phyloP scores from a whole-genome alignment of 2,329 filamentous ascomycete species.

The Verticillium tricorpus region DNA sequence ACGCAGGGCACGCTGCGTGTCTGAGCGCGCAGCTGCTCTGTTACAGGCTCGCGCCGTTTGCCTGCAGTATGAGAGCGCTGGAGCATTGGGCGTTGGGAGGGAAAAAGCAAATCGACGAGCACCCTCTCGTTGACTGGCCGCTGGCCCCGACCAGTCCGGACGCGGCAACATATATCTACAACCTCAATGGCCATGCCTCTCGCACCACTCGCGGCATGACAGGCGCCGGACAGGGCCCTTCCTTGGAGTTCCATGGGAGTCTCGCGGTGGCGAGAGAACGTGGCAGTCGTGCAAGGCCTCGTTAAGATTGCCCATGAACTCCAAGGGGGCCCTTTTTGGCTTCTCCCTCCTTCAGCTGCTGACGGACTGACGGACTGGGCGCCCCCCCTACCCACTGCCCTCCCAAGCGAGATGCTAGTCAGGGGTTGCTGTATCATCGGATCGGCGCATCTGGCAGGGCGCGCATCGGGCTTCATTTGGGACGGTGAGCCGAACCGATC shows the following conservation, averaged over 20 bases:
- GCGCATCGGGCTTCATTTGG: neutral
- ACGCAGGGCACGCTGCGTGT: neutral
- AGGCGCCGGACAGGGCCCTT: neutral
- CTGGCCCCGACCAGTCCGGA: neutral
- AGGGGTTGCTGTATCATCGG: neutral
- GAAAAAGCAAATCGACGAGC: neutral
- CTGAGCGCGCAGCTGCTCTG: neutral
- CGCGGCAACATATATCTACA: neutral
- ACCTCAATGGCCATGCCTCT: neutral
- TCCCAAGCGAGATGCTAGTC: neutral
- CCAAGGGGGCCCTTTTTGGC: neutral
- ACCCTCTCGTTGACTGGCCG: neutral
- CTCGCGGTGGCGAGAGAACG: neutral
- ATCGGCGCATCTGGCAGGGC: neutral
- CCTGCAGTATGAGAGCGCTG: neutral
- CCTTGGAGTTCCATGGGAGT: neutral
- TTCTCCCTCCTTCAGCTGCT: neutral
- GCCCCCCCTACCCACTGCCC: neutral
- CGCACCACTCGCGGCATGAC: neutral
- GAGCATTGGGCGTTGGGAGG: neutral
- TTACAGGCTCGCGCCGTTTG: neutral
- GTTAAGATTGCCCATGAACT: neutral
- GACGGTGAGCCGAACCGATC: neutral
- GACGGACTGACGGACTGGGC: neutral
- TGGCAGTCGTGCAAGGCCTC: neutral